Base-by-base conservation (phyloP, 2,329 filamentous ascomycete genomes). In the Colletotrichum liaoningense region DNA sequence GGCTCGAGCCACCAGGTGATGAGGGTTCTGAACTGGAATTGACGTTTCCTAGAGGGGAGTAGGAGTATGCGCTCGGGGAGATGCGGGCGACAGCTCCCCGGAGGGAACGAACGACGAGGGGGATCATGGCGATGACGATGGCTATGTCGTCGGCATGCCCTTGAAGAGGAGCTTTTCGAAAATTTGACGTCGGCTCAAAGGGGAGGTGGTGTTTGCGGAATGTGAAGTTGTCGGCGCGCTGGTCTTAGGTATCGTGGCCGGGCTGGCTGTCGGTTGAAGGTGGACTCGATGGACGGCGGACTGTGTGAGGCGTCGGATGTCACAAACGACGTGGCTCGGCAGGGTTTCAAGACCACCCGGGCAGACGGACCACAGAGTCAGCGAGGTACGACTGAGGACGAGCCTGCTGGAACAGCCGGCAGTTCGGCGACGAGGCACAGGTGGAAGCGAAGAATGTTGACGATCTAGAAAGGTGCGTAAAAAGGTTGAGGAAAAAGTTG, bases 41-140 rank as follows among this genome's bases (percentile, higher is more conserved):
- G 26, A 49, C 38, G 14, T 38, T 64, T 6, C 72, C n/a, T 12
- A 73, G 60, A 5, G 35, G 69, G 12, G 65, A 52, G 58, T 75
- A 75, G 28, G 56, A 26, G 30, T 69, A 42, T 14, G 72, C 67
- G 52, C 30, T 55, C 5, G 72, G 54, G 24, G 74, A 75, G 22
- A 75, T 30, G 12, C 73, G 74, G 24, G 62, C 69, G 52, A 75
- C 58, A 66, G 72, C 72, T 22, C 74, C 74, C 6, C 74, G 68
- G 19, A 75, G 55, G 56, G 74, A 75, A 63, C 74, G 74, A 60
- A 75, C 55, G 33, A 66, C 69, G 2, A 75, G 33, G 8, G 74
- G 63, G 52, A 75, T 75, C 74, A 75, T 75, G 22, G 8, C n/a
- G 30, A 22, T 33, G 46, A 19, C 22, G 9, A 26, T 19, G 38